Evolutionary conservation across 2,329 filamentous ascomycete genomes (phyloP).

Genomic region (Xylariaceae sp.): DNA sequence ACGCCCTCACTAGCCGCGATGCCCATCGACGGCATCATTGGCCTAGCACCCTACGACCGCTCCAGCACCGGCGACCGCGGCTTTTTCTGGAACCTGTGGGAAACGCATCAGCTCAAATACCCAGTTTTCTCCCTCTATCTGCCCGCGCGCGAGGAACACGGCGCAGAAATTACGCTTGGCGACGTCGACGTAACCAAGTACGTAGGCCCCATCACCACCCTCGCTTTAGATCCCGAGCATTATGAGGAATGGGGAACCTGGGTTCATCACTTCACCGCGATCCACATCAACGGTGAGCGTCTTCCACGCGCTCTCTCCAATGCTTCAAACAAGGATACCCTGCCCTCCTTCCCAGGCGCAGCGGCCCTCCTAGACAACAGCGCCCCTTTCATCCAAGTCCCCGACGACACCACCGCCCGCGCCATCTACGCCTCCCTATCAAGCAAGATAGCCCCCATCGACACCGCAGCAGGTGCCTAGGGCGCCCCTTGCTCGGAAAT

Average conservation of each 20-base stretch:
- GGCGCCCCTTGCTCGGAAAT: slow-evolving; percentile 31
- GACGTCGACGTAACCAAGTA: slow-evolving; percentile 30
- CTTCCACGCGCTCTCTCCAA: slow-evolving; percentile 17
- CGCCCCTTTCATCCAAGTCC: slow-evolving; percentile 30
- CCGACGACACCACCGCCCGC: slow-evolving; percentile 27
- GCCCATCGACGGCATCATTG: slow-evolving; percentile 33
- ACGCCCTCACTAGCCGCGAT: slow-evolving; percentile 25
- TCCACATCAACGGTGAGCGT: slow-evolving; percentile 24
- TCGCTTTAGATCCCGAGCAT: slow-evolving; percentile 24
- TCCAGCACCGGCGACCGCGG: slow-evolving; percentile 10
- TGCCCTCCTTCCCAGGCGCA: not conserved
- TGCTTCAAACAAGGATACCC: slow-evolving; percentile 6
- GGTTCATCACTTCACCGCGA: slow-evolving; percentile 25
- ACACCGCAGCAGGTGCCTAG: slow-evolving; percentile 29
- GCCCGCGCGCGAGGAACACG: slow-evolving; percentile 18
- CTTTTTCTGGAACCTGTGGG: slow-evolving; percentile 30
- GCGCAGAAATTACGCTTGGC: slow-evolving; percentile 32
- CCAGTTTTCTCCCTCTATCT: slow-evolving; percentile 30
- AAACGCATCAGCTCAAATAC: slow-evolving; percentile 23
- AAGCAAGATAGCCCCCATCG: slow-evolving; percentile 28
- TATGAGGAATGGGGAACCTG: slow-evolving; percentile 18
- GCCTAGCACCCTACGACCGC: slow-evolving; percentile 22
- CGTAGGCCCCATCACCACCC: slow-evolving; percentile 25
- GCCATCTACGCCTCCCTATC: slow-evolving; percentile 32
- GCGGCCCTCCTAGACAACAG: slow-evolving; percentile 32